Evolutionary conservation across 2,329 filamentous ascomycete species (phyloP).

Genomic region (Cercospora berteroae): DNA sequence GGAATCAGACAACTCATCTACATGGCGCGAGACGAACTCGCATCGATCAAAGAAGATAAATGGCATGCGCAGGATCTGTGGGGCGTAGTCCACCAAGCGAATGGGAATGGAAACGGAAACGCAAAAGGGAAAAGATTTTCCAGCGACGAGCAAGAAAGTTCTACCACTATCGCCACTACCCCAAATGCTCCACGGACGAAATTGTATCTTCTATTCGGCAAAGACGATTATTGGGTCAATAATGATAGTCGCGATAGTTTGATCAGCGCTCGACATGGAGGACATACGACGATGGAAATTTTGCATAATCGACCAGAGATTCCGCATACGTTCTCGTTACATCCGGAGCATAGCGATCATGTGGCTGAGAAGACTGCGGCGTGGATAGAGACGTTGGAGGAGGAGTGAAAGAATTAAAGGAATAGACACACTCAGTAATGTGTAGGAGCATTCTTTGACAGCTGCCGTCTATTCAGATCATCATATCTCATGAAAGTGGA

Average conservation of each 20-base stretch:
- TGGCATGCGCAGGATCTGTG: conserved; percentile 63
- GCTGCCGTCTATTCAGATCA: not conserved
- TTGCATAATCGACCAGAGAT: conserved; percentile 49
- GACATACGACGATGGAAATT: conserved; percentile 53
- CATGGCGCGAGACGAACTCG: conserved; percentile 60
- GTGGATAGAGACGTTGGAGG: conserved; percentile 9
- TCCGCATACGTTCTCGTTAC: conserved; percentile 60
- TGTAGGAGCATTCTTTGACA: not conserved
- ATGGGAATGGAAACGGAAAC: not conserved
- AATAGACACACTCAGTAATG: too few species aligned
- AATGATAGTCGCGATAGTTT: conserved; percentile 57
- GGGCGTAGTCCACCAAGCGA: conserved; percentile 43
- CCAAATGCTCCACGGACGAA: conserved; percentile 40
- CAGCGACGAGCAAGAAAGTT: not conserved
- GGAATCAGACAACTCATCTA: conserved; percentile 58
- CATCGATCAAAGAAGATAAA: conserved; percentile 54
- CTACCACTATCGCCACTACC: not conserved
- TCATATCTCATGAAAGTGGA: not conserved
- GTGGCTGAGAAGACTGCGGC: conserved; percentile 13
- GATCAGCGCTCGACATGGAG: conserved; percentile 43
- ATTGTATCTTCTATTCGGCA: conserved; percentile 59
- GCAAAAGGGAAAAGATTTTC: not conserved
- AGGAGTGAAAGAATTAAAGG: too few species aligned
- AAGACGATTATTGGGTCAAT: conserved; percentile 62
- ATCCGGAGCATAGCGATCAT: conserved; percentile 39